Evolutionary conservation across 192 early-diverging fungal genomes (phyloP), one percentile per base, ranked within the genome.

Genomic region (Entophlyctis luteolus): DNA sequence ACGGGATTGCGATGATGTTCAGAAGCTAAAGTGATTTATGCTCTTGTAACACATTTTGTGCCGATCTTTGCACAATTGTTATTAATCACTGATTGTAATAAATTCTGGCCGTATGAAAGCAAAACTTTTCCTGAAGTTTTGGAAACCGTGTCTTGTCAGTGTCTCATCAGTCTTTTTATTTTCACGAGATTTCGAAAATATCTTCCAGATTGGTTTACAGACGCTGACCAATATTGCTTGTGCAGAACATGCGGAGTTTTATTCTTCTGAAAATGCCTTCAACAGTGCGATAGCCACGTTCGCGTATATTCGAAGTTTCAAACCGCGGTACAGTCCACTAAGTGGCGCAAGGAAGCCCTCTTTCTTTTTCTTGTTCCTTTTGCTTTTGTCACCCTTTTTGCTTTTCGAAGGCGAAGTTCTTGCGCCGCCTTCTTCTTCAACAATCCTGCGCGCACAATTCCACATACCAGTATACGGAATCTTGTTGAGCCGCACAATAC

Each of bases 1-100:
- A 99, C 81, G 90, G 91, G 67, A 91, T 93, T 88, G 92, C 93
- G 1, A 92, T 94, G 70, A 89, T 75, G 27, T 48, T 77, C 28
- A 67, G 78, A 22, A 71, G 70, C 29, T 71, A 42, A 67, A 31
- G 37, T 50, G 12, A 36, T 34, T 12, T 18, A 25, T 16, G 5
- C 12, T 18, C 12, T 28, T 16, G 5, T 18, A 56, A 56, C 55
- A 16, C 10, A 12, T n/a, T n/a, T n/a, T n/a, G n/a, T n/a, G n/a
- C n/a, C n/a, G n/a, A n/a, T n/a, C n/a, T n/a, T n/a, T n/a, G n/a
- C n/a, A n/a, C n/a, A n/a, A n/a, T n/a, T n/a, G n/a, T n/a, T n/a
- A n/a, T n/a, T n/a, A n/a, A n/a, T n/a, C n/a, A n/a, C n/a, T n/a
- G n/a, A n/a, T n/a, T n/a, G n/a, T n/a, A n/a, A n/a, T n/a, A n/a